Evolutionary conservation across 495 filamentous ascomycete species (phyloP).

Genomic region (Xylaria grammica): DNA sequence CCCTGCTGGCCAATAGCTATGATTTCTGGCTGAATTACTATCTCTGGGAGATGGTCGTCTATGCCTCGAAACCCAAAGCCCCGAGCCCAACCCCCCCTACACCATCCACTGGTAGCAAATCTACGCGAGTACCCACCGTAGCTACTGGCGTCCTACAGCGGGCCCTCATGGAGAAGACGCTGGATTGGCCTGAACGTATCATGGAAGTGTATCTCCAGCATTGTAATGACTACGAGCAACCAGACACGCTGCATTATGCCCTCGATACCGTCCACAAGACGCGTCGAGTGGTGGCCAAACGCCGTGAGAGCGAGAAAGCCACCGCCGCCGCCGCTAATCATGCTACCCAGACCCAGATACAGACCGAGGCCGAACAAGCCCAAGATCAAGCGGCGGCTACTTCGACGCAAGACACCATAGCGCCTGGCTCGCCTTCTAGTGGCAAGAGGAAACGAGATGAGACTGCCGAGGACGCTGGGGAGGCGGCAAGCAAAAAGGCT

Average conservation of each 20-base stretch:
- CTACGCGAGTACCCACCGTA: constrained; percentile 56
- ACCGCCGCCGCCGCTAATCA: constrained; percentile 58
- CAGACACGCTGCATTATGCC: constrained; percentile 71
- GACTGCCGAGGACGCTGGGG: constrained; percentile 47
- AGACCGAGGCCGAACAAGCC: constrained; percentile 31
- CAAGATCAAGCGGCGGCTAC: constrained; percentile 38
- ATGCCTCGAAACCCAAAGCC: constrained; percentile 46
- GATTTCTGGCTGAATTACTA: constrained; percentile 95
- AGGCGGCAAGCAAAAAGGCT: constrained; percentile 60
- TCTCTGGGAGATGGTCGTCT: constrained; percentile 80
- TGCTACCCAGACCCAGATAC: constrained; percentile 42
- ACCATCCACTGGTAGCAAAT: constrained; percentile 33
- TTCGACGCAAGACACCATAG: constrained; percentile 33
- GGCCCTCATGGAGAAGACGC: constrained; percentile 67
- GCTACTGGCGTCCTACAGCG: constrained; percentile 76
- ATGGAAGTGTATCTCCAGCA: constrained; percentile 82
- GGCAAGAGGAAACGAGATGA: constrained; percentile 75
- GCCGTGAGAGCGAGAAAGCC: constrained; percentile 68
- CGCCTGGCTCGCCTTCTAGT: constrained; percentile 35
- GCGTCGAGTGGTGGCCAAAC: constrained; percentile 64
- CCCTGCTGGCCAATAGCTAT: constrained; percentile 72
- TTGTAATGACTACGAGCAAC: constrained; percentile 83
- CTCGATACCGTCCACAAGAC: constrained; percentile 70
- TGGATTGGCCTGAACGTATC: constrained; percentile 95
- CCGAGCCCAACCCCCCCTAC: constrained; percentile 52